Evolutionary conservation across 371 early-diverging fungal species (phyloP), one percentile per base, ranked within the genome.

Genomic region (Apophysomyces trapeziformis): DNA sequence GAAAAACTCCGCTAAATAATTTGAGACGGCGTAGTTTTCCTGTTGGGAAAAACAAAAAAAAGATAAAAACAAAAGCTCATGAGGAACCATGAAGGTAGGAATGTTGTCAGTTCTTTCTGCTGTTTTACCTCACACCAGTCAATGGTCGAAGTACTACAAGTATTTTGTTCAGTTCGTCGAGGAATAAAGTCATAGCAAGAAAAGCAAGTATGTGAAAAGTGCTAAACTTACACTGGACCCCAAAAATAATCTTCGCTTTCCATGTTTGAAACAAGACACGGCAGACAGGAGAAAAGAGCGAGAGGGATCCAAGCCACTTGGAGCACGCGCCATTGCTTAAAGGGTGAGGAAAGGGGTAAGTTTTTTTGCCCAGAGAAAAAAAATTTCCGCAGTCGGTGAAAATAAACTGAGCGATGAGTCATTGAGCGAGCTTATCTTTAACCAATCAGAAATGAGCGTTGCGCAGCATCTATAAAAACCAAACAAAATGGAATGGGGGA

Each of bases 1-100:
- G 72, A 88, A 88, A 60, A 87, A 90, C 72, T 93, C 93, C 63
- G 92, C 92, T 60, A 93, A 72, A 71, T 87, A 90, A 14, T 69
- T 73, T 8, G 78, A 77, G 6, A 77, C 63, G 7, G 65, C 58
- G 43, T 80, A 80, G 63, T 80, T 80, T 71, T 80, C 80, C 80
- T 80, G 35, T 44, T n/a, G 18, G 57, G 12, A 39, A 44, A n/a
- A n/a, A n/a, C n/a, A n/a, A n/a, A n/a, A n/a, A n/a, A n/a, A 8
- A 54, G 26, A 26, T 26, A 26, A 26, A 26, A 26, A 16, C 3
- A 46, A 13, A 44, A 58, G 32, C 57, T 26, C 18, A 26, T 26
- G 32, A 26, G 32, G 32, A 14, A 26, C 39, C n/a, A 45, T 43
- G 39, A 14, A 45, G 9, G 32, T 45, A 61, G 18, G 50, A 64